Evolutionary conservation across 768 basidiomycete genomes (phyloP), one percentile per base, ranked within the genome.

Genomic region (Collybia mongolica): DNA sequence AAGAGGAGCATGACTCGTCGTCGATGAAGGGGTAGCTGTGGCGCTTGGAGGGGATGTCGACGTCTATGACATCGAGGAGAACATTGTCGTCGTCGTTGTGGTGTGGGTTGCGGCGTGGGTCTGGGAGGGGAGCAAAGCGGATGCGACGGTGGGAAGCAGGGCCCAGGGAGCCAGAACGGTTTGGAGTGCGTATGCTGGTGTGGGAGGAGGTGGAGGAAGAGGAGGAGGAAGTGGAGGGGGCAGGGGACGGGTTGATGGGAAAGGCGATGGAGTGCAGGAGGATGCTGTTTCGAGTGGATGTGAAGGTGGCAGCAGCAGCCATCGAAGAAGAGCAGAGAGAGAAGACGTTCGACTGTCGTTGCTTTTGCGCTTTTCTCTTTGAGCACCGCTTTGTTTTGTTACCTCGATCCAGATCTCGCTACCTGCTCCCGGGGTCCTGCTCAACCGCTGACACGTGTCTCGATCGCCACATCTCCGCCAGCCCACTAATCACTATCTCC

Each of bases 121-220:
- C 86, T 1, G 93, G 93, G 15, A 94, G 79, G 1, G 93, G 93
- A 0, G 93, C 92, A 54, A 94, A 94, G 53, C 88, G 81, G 52
- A 94, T 93, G 41, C 71, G 68, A 19, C 57, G 51, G 7, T 45
- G 39, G 8, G 26, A 32, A 12, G 2, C 35, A 5, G n/a, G 51
- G 19, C 42, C 44, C 45, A 41, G 20, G 22, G 14, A 51, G 6
- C 1, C 51, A 52, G 19, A 48, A 54, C 0, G 45, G 38, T 1
- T 32, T 32, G 46, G 46, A 8, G 46, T 46, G 4, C 20, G 22
- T 14, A 51, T 36, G 20, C 44, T 46, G 17, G 32, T 32, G 32
- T 32, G 32, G 14, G 32, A 32, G 32, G 57, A 58, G 24, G 55
- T 56, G 15, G 57, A 58, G 6, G 54, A 49, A 14, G 59, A 29